A percentile compares a stretch with the other conserved stretches of the same genome.
Conservation (phyloP, 768 basidiomycete species). For the Boletus vinaceobasis region DNA sequence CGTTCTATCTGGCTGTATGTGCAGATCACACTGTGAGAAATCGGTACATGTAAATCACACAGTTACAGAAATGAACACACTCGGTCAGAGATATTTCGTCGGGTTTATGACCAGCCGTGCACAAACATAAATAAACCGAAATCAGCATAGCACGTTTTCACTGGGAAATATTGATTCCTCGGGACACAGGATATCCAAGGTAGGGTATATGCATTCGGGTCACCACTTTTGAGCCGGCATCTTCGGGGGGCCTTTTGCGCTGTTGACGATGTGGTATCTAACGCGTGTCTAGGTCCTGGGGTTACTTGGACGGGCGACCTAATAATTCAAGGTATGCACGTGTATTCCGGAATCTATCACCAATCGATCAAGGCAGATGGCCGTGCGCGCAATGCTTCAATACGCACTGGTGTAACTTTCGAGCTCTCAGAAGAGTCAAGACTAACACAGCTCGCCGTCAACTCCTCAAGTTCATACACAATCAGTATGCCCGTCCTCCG, state of each 20-base stretch:
- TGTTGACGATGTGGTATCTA: not conserved
- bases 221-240: not conserved
- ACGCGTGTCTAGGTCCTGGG: not conserved
- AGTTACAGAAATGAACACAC: not conserved
- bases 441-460: not conserved
- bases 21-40: not conserved
- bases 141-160: no score
- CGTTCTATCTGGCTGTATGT: not conserved
- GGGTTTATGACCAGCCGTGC: not conserved
- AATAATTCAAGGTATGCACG: not conserved
- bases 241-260: not conserved
- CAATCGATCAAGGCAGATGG: not conserved
- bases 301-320: no score
- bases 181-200: no score
- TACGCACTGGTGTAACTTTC: no score
- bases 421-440: not conserved
- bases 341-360: not conserved
- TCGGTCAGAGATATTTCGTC: not conserved
- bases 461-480: not conserved
- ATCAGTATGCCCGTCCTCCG: constrained; percentile 12
- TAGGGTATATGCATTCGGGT: not conserved
- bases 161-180: no score
- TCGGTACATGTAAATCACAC: no score
- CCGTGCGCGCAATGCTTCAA: not conserved
- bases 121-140: not conserved